These are phyloP conservation scores for Cajanus cajan DNA, from an alignment of 306 rosid genomes.

Conservation along the genomic window DNA sequence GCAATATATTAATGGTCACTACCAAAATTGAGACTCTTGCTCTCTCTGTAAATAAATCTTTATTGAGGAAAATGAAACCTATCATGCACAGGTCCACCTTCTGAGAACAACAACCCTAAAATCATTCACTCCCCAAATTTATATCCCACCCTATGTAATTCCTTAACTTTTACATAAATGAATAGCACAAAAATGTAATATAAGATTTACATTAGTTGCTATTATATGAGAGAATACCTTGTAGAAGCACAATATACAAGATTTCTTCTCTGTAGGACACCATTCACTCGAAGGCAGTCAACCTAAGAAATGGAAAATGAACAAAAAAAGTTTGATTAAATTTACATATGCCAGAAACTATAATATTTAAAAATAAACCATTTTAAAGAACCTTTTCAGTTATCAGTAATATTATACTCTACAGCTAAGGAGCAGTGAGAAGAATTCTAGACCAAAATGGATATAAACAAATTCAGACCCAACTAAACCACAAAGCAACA, in stretches of 20 bases:
- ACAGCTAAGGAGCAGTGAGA: not conserved
- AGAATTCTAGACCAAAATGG: not conserved
- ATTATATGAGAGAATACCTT: constrained; percentile 53
- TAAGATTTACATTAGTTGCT: constrained; percentile 9
- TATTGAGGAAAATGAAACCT: constrained; percentile 14
- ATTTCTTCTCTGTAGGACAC: constrained; percentile 90
- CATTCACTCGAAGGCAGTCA: constrained; percentile 88
- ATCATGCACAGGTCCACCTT: not conserved
- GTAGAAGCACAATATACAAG: constrained; percentile 98
- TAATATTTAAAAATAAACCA: not conserved
- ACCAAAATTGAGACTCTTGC: constrained; percentile 15
- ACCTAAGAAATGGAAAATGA: constrained; percentile 53
- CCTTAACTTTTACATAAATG: not conserved
- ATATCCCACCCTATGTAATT: not conserved
- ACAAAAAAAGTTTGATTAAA: not conserved
- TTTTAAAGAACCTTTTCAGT: not conserved
- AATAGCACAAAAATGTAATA: constrained; percentile 17
- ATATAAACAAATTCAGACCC: constrained; percentile 17
- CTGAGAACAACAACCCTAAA: not conserved
- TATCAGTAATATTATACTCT: not conserved
- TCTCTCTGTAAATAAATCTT: constrained; percentile 19
- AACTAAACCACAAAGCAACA: constrained; percentile 19
- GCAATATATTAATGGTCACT: not conserved
- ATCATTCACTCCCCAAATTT: constrained; percentile 5
- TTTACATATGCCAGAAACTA: not conserved